Evolutionary conservation across 345 rosid genomes (phyloP).

Genomic region (Eucalyptus marginata): DNA sequence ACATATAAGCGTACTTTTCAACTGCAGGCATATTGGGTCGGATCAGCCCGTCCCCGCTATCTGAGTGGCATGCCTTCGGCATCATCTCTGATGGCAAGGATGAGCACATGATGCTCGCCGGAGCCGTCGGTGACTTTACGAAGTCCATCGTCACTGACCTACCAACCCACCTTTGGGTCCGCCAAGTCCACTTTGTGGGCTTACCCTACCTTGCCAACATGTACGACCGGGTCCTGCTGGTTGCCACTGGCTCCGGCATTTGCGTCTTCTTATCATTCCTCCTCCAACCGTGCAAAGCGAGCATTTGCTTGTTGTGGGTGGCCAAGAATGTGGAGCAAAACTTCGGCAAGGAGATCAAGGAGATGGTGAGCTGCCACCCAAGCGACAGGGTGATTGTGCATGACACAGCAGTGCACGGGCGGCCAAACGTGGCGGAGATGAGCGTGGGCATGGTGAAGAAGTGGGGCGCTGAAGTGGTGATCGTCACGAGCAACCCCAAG

Average conservation of each 20-base stretch:
- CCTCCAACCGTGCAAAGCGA: conserved; percentile 47
- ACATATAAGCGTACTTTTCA: not conserved
- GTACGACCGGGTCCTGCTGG: conserved; percentile 59
- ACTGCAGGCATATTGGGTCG: conserved; percentile 50
- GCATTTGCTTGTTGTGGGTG: conserved; percentile 58
- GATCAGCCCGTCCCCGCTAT: conserved; percentile 79
- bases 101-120: conserved; percentile 78
- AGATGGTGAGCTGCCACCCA: conserved; percentile 34
- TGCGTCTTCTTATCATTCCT: conserved; percentile 75
- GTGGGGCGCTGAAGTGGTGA: conserved; percentile 61
- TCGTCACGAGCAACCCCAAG: conserved; percentile 78
- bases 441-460: conserved; percentile 44
- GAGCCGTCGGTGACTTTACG: conserved; percentile 81
- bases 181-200: conserved; percentile 65
- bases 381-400: conserved; percentile 52
- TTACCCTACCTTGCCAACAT: conserved; percentile 61
- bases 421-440: conserved; percentile 64
- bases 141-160: conserved; percentile 47
- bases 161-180: conserved; percentile 72
- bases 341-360: conserved; percentile 51
- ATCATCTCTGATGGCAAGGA: conserved; percentile 57
- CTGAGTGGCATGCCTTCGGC: conserved; percentile 92
- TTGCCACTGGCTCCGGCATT: conserved; percentile 79
- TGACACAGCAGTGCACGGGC: conserved; percentile 50
- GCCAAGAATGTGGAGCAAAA: conserved; percentile 68